A percentile compares a stretch with the other conserved stretches of the same genome.
Conservation (phyloP, 176 grass and related monocot species). For the Oryza meridionalis region DNA sequence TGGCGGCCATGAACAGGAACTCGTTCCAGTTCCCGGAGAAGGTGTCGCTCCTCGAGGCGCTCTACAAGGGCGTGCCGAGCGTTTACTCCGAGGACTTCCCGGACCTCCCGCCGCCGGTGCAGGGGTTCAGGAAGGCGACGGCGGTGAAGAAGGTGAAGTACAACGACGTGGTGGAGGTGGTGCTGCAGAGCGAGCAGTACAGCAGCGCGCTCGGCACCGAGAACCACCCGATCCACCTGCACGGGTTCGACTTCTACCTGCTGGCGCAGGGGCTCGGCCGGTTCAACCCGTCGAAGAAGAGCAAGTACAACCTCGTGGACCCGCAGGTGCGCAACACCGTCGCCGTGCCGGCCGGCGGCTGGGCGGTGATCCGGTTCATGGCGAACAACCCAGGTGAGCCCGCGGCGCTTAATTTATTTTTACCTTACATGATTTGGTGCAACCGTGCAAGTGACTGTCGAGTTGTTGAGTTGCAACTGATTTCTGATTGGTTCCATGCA, state of each 20-base stretch:
- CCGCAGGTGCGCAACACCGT: conserved; percentile 56
- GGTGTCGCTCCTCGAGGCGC: conserved; percentile 59
- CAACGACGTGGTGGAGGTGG: conserved; percentile 65
- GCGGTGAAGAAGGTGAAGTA: conserved; percentile 49
- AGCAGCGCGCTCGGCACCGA: not conserved
- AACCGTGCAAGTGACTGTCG: not conserved
- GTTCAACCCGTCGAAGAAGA: conserved; percentile 29
- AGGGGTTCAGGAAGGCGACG: not conserved
- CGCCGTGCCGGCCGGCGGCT: conserved; percentile 54
- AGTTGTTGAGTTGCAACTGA: not conserved
- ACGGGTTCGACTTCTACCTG: not conserved
- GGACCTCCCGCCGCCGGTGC: conserved; percentile 7
- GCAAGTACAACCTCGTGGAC: conserved; percentile 55
- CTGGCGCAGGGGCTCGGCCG: not conserved
- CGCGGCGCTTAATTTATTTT: not conserved
- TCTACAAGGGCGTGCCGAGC: conserved; percentile 17
- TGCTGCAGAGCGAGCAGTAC: conserved; percentile 57
- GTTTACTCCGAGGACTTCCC: conserved; percentile 64
- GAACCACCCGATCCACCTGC: not conserved
- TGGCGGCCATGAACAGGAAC: conserved; percentile 57
- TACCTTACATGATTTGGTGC: not conserved
- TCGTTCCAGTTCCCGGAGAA: conserved; percentile 53
- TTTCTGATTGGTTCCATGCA: not conserved
- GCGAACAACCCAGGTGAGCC: conserved; percentile 41
- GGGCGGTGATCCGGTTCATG: conserved; percentile 57